Percentiles rank a stretch among this genome's conserved stretches.
Conservation (phyloP, 176 grass and related monocot genomes). For the Aegilops sharonensis region DNA sequence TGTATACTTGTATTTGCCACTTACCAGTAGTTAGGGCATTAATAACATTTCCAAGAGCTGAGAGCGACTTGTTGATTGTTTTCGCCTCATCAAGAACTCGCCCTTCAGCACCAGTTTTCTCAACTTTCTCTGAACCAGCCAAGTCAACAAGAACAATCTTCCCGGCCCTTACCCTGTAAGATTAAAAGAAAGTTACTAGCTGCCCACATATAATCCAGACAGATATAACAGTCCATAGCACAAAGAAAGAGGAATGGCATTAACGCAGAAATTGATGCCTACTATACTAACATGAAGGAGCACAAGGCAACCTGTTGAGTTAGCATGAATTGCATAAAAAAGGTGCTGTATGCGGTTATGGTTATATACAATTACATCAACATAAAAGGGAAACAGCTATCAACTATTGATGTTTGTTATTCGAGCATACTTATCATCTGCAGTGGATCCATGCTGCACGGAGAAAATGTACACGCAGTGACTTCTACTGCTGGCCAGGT, state of each 20-base stretch:
- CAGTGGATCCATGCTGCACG: conserved; percentile 58
- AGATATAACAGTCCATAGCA: not conserved
- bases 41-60: conserved; percentile 86
- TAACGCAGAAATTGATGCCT: not conserved
- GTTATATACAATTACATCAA: not conserved
- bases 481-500: conserved; percentile 86
- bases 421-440: conserved; percentile 54
- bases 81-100: conserved; percentile 87
- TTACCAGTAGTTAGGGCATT: conserved; percentile 84
- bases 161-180: conserved; percentile 58
- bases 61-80: conserved; percentile 92
- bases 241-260: conserved; percentile 1
- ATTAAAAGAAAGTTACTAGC: conserved; percentile 16
- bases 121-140: conserved; percentile 90
- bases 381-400: not conserved
- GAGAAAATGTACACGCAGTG: conserved; percentile 88
- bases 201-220: not conserved
- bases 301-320: not conserved
- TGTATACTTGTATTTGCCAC: conserved; percentile 42
- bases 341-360: not conserved
- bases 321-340: not conserved
- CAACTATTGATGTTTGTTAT: conserved; percentile 13
- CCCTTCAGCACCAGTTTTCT: conserved; percentile 83
- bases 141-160: conserved; percentile 93
- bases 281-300: not conserved